A percentile compares a stretch with the other conserved stretches of the same genome.
Evolutionary conservation across 257 asterid species (phyloP).

Genomic region (Echium plantagineum): DNA sequence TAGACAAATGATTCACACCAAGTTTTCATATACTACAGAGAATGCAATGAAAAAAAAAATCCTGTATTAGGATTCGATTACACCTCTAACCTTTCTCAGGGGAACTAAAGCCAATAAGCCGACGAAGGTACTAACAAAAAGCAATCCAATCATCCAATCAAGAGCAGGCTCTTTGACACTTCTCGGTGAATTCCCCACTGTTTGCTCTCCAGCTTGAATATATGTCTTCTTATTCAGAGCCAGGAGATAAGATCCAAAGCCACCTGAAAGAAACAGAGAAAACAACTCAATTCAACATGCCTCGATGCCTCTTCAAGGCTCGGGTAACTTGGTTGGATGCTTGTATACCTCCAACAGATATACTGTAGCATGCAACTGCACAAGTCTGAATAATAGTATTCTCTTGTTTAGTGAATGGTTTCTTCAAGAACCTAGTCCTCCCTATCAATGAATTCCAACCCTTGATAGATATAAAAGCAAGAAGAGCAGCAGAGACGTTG

Average conservation of each 20-base stretch:
- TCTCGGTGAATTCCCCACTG: slow-evolving; percentile 42
- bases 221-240: slow-evolving; percentile 45
- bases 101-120: slow-evolving; percentile 66
- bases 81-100: slow-evolving; percentile 42
- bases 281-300: not conserved
- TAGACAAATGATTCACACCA: not conserved
- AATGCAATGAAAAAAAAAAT: not conserved
- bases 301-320: too few relatives aligned
- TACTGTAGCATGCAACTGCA: slow-evolving; percentile 83
- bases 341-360: slow-evolving; percentile 84
- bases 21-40: too few relatives aligned
- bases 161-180: slow-evolving; percentile 42
- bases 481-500: slow-evolving; percentile 86
- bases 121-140: slow-evolving; percentile 49
- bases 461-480: slow-evolving; percentile 55
- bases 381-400: slow-evolving; percentile 78
- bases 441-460: slow-evolving; percentile 67
- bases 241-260: slow-evolving; percentile 58
- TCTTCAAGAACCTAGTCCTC: slow-evolving; percentile 36
- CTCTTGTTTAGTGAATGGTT: slow-evolving; percentile 74
- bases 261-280: slow-evolving; percentile 27
- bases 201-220: slow-evolving; percentile 49
- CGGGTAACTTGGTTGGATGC: too few relatives aligned
- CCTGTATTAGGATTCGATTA: not conserved
- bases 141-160: slow-evolving; percentile 72